Base-by-base conservation (phyloP, 208 protist species). In the Acanthamoeba lenticulata region DNA sequence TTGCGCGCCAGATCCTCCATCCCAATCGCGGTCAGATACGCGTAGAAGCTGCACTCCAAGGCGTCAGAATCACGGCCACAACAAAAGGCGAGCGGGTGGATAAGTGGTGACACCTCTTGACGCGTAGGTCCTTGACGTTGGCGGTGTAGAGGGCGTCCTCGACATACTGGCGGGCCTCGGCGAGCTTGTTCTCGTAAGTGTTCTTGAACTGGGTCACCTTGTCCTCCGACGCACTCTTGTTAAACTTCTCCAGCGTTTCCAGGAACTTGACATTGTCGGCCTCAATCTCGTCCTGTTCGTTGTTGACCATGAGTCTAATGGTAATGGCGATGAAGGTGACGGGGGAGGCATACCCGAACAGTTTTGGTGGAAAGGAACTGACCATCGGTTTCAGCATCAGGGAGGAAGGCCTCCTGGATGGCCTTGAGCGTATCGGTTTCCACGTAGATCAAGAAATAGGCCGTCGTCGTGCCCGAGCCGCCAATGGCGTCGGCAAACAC, bases 161-260 rank as follows among this genome's bases (percentile, higher is more conserved):
- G 29, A 34, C 44, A 34, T 91, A 91, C 85, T 91, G 85, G 27
- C 38, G 65, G 38, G 85, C 85, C 42, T 91, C 85, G 34, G 85
- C 47, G 19, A 72, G n/a, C 85, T 91, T 92, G 86, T 92, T 92
- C 62, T 74, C 86, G 45, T 57, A 65, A 34, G 86, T 92, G 62
- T 42, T 92, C 55, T 74, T 65, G 86, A 92, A 92, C 40, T 32
- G 38, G 52, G 86, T 74, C 86, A 92, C 52, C 86, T 92, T 92
- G 40, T 74, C 62, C 6, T 65, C 47, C 5, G 86, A 74, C 60
- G 55, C 47, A 5, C 86, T 92, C 62, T 47, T 67, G 86, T 92
- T 92, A 36, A 34, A 92, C 86, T 92, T 92, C 60, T 92, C 86
- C 62, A 92, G 2, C 52, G 55, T 92, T 36, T 92, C 86, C 86